Conservation (phyloP, 768 basidiomycete species). For the Mycena alexandri region DNA sequence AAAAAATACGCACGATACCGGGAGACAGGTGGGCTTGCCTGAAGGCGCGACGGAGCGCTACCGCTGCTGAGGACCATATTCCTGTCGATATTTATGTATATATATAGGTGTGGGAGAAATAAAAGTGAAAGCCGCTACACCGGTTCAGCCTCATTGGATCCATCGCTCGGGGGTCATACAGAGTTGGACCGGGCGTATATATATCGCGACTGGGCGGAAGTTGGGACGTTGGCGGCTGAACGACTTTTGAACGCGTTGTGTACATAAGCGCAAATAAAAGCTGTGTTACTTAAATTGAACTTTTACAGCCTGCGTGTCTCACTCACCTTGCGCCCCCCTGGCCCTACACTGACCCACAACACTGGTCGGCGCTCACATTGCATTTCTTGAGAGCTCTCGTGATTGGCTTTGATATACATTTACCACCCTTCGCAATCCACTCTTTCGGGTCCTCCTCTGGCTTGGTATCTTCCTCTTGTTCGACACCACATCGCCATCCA, state of each 20-base stretch:
- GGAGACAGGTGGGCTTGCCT: too few relatives aligned
- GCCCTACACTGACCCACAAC: background rate
- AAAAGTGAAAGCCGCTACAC: background rate
- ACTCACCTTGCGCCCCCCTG: background rate
- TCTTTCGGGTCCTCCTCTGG: slow-evolving; percentile 55
- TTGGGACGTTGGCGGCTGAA: background rate
- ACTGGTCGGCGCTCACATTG: slow-evolving; percentile 1
- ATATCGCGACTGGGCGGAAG: background rate
- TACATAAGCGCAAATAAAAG: too few relatives aligned
- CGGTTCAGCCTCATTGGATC: slow-evolving; percentile 2
- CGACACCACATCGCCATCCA: slow-evolving; percentile 16
- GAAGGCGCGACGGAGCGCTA: too few relatives aligned
- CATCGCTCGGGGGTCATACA: background rate
- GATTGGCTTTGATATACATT: slow-evolving; percentile 41
- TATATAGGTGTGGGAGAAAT: background rate
- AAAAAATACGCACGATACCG: too few relatives aligned
- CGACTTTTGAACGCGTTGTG: background rate
- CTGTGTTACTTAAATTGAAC: too few relatives aligned
- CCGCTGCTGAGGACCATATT: too few relatives aligned
- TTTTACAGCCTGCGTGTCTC: background rate
- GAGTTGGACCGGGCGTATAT: background rate
- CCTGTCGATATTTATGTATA: too few relatives aligned
- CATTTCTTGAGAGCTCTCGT: slow-evolving; percentile 2
- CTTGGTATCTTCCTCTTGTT: slow-evolving; percentile 39
- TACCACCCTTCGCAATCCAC: slow-evolving; percentile 52